Conservation (phyloP, 169 alveolate species). For the Toxoplasma gondii region DNA sequence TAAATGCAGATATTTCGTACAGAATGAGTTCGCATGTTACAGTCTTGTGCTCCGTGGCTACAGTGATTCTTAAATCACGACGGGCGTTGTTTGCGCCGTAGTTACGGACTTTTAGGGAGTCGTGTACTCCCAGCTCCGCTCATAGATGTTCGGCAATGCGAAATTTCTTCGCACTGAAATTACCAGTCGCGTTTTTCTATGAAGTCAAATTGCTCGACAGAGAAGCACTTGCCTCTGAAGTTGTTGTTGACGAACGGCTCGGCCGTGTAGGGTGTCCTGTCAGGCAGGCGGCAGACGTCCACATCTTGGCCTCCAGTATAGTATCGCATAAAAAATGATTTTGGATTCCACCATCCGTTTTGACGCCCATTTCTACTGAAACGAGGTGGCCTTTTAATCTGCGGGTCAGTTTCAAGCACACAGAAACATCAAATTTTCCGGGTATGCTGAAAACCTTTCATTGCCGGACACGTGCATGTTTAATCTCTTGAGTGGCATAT, state of each 20-base stretch:
- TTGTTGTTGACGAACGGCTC: conserved; percentile 34
- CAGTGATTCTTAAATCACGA: no score
- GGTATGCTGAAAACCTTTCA: not conserved
- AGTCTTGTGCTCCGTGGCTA: no score
- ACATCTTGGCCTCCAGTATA: conserved; percentile 55
- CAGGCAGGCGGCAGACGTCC: conserved; percentile 17
- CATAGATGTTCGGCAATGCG: no score
- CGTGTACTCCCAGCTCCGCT: no score
- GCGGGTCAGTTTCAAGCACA: not conserved
- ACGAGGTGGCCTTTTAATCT: conserved; percentile 19
- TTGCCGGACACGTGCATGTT: no score
- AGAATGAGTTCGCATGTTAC: no score
- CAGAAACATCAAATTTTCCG: not conserved
- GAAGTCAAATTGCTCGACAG: not conserved
- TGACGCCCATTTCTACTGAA: not conserved
- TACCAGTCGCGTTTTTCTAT: not conserved
- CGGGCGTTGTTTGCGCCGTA: no score
- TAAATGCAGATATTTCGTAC: no score
- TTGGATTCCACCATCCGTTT: not conserved
- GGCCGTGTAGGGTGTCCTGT: conserved; percentile 1
- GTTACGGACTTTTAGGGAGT: no score
- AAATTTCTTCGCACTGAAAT: no score
- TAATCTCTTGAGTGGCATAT: no score
- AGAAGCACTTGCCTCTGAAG: conserved; percentile 5
- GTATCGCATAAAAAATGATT: conserved; percentile 39